Base-by-base conservation (phyloP, 352 stramenopile genomes). In the Phytophthora chlamydospora region DNA sequence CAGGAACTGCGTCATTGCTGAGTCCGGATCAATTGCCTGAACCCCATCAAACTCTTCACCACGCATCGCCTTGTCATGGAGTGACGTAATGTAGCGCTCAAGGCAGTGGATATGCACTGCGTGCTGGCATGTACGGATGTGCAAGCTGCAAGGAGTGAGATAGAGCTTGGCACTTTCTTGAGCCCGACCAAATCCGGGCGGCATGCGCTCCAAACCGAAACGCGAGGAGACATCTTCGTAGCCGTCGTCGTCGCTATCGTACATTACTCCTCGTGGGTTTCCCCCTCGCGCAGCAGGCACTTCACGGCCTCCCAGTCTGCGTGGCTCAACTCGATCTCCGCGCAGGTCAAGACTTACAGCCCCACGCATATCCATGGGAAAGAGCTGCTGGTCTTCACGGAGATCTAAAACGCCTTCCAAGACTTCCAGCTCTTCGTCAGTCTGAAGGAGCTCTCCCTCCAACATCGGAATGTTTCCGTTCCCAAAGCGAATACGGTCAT, bases 1-100 rank as follows among this genome's bases (percentile, higher is more conserved):
- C 42, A 98, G 59, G 24, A 97, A 98, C 62, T 98, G 88, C 6
- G 83, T 96, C 88, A 96, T 96, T 9, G 83, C 78, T 36, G 88
- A 92, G 58, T 96, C 88, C 8, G 83, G 83, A 62, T 96, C 88
- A 36, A 96, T 94, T 4, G 88, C 88, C 66, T 96, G 88, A 53
- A 93, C 84, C 9, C 88, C 88, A 58, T 96, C 88, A 66, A 95
- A 96, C 39, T 96, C 88, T 62, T 96, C 88, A 29, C 88, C 88
- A 39, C 85, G 88, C 57, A 92, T 92, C 3, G 88, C 88, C 49
- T 96, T 96, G 39, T 96, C 81, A 58, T 96, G 85, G 29, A 96
- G 62, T 6, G 85, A 95, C 13, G 71, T 83, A 43, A 96, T 95
- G 55, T 96, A 96, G 2, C 83, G 79, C 60, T 96, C 88, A 19